Base-by-base conservation (phyloP, 768 basidiomycete genomes). In the Leucosporidium creatinivorum region DNA sequence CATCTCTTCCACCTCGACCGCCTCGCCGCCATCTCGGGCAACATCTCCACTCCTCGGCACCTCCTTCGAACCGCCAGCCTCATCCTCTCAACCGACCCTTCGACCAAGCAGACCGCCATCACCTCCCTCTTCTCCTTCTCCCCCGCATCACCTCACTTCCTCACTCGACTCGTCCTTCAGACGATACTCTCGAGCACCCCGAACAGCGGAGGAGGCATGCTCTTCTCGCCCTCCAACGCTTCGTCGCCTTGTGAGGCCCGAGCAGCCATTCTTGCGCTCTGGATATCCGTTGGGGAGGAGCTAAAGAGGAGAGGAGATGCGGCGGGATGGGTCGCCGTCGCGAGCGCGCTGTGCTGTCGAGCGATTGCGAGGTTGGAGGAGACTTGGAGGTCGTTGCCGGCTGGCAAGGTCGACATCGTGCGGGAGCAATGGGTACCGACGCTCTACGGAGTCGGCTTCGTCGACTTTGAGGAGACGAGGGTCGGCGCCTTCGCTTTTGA, bases 1-100 rank as follows among this genome's bases (percentile, higher is more conserved):
- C 82, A 81, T 39, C 68, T 82, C 0, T 88, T 85, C 77, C 86
- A 89, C 77, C 82, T 50, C 60, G 60, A 61, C 26, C 60, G 60
- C n/a, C 60, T 61, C 47, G 30, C 30, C 28, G 60, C 30, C 48
- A 44, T 59, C 39, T 44, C 58, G 15, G 23, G n/a, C 13, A 18
- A 39, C 15, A 39, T 25, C n/a, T 61, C 48, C 6, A 61, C 48
- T 9, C 26, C 47, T 28, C 28, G 44, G 0, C 55, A 56, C 55
- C 15, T 56, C 31, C 55, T 56, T 31, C 55, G 55, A 30, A 33
- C 55, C 28, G 55, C 58, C 19, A n/a, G 23, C 9, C n/a, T 61
- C 60, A 26, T 31, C 30, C 47, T 39, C 48, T 19, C 44, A 13
- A 31, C 30, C 60, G 60, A 61, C 9, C 25, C 60, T 31, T 47